Evolutionary conservation across 2,329 filamentous ascomycete genomes (phyloP), one percentile per base, ranked within the genome.

Genomic region (Pyrenophora seminiperda): DNA sequence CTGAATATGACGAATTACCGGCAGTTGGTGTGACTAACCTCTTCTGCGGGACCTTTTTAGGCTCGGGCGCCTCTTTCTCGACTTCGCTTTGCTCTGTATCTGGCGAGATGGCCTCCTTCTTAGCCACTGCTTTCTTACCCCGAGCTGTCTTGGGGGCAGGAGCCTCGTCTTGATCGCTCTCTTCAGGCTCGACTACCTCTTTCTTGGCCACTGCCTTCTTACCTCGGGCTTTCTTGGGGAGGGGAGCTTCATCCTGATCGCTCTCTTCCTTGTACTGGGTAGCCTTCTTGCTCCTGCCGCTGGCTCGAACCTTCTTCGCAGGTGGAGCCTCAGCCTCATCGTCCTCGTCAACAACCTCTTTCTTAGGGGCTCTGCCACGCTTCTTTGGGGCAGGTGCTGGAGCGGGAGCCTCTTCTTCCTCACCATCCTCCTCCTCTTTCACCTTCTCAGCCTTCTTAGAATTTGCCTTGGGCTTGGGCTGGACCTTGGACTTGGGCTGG

Each of bases 371-470:
- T 13, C 51, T 47, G 10, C 41, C 38, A 14, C 52, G 52, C 65
- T 66, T 71, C 61, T 76, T 76, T 44, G 70, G 67, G 5, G 65
- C 48, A 10, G 46, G 36, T 6, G 36, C 29, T 11, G 36, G 57
- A 39, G 63, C 59, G 3, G 61, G 62, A 13, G 44, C 58, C 13
- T 66, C 63, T 18, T 70, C 41, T 61, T 51, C 24, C 13, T 27
- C 24, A 9, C 41, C 46, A 3, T 43, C 41, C 3, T 41, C 48
- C 30, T 57, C 51, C 2, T 58, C 61, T 22, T 65, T 55, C 6
- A 51, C 52, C 45, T 70, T 70, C 55, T 67, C 68, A 30, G 59
- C 66, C 24, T 75, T 75, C 56, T 70, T 67, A 6, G 64, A 74
- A 71, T 5, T 63, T 60, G 22, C 67, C 59, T 32, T 60, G 24